Percentiles rank a stretch among this genome's conserved stretches.
Evolutionary conservation across 78 protist genomes (phyloP).

Genomic region (Bigelowiella natans): DNA sequence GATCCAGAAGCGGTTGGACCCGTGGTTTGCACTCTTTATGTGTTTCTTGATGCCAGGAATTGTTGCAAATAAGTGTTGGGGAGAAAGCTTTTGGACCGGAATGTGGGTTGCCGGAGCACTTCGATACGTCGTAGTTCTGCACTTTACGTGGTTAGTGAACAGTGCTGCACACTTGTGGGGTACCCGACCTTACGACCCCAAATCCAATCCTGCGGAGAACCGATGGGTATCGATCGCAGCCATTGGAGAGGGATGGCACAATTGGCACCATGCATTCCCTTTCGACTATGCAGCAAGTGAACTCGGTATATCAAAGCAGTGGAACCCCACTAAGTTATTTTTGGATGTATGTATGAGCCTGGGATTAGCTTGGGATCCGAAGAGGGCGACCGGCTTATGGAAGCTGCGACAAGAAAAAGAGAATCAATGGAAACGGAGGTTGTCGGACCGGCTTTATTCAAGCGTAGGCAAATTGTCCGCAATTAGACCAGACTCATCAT

Average conservation of each 20-base stretch:
- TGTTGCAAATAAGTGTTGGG: conserved; percentile 6
- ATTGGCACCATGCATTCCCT: conserved; percentile 21
- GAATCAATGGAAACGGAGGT: no score
- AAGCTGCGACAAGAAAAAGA: background rate
- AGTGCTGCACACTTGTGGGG: conserved; percentile 17
- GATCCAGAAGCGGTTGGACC: conserved; percentile 1
- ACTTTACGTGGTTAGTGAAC: conserved; percentile 16
- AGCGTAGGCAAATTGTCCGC: no score
- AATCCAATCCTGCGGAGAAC: conserved; percentile 3
- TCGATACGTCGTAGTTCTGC: conserved; percentile 19
- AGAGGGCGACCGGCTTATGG: conserved; percentile 27
- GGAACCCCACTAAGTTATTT: background rate
- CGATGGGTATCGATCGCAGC: background rate
- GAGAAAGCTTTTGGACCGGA: conserved; percentile 8
- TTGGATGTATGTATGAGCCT: background rate
- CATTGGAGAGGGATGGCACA: conserved; percentile 17
- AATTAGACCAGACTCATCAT: no score
- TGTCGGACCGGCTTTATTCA: no score
- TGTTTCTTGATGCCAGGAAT: conserved; percentile 8
- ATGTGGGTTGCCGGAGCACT: conserved; percentile 6
- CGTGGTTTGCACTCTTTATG: conserved; percentile 10
- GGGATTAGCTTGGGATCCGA: background rate
- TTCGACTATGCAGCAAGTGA: conserved; percentile 18
- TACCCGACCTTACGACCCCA: background rate
- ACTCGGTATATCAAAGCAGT: background rate